A percentile compares a stretch with the other conserved stretches of the same genome.
Conservation (phyloP, 1,284 basidiomycete species). For the Leccinum griseonigrum region DNA sequence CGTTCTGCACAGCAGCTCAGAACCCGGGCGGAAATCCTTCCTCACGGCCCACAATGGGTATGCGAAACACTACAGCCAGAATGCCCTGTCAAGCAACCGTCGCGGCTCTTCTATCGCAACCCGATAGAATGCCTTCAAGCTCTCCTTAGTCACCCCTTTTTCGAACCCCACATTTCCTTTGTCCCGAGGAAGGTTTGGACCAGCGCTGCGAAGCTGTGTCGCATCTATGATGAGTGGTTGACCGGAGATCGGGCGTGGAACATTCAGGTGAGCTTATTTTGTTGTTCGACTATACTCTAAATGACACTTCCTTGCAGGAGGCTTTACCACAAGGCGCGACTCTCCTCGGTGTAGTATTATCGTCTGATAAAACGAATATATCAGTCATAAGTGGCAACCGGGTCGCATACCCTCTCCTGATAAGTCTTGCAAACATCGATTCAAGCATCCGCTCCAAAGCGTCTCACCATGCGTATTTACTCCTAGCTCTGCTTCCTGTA, state of each 20-base stretch:
- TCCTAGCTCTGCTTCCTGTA: not conserved
- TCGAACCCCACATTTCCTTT: slow-evolving; percentile 5
- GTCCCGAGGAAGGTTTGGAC: slow-evolving; percentile 6
- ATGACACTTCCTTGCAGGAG: not conserved
- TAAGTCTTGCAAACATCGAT: not conserved
- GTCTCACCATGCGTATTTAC: not conserved
- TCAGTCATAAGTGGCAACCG: too few relatives aligned
- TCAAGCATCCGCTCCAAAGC: not conserved
- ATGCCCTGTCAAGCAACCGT: not conserved
- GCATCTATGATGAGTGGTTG: not conserved
- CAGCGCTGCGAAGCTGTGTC: not conserved
- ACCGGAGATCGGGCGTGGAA: not conserved
- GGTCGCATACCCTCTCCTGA: not conserved
- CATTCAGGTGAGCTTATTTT: not conserved
- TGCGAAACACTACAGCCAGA: not conserved
- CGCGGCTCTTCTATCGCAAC: not conserved
- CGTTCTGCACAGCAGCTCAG: not conserved
- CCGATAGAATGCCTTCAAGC: not conserved
- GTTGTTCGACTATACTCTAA: not conserved
- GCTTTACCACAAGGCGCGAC: not conserved
- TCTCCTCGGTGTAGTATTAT: not conserved
- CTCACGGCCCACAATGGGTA: not conserved
- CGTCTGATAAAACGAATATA: not conserved
- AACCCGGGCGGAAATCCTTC: not conserved
- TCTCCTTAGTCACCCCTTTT: not conserved